phyloP scores from a whole-genome alignment of 176 grass and related monocot species.

The Tillandsia leiboldiana region DNA sequence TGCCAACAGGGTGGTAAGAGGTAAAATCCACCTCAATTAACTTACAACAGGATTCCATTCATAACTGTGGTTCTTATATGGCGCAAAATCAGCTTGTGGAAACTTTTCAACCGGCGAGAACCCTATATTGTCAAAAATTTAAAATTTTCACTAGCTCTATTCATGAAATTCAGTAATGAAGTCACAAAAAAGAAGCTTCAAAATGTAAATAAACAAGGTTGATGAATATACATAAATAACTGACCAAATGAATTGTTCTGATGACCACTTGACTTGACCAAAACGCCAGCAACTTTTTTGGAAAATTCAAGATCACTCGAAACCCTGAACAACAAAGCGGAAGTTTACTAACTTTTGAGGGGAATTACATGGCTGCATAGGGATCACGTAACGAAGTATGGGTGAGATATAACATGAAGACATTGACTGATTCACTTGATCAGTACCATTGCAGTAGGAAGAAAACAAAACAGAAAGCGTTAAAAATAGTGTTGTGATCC shows the following conservation, averaged over 20 bases:
- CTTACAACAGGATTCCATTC: constrained; percentile 95
- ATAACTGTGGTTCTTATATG: constrained; percentile 73
- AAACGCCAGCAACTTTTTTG: constrained; percentile 66
- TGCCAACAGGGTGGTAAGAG: background rate
- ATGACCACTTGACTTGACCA: constrained; percentile 65
- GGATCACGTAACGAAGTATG: no score
- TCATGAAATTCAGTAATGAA: background rate
- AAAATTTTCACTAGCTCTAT: background rate
- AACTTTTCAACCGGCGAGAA: constrained; percentile 91
- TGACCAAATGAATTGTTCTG: constrained; percentile 42
- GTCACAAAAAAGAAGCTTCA: background rate
- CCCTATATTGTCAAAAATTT: constrained; percentile 36
- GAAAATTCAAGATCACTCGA: constrained; percentile 59
- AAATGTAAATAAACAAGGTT: constrained; percentile 8
- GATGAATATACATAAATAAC: constrained; percentile 8
- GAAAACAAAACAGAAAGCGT: no score
- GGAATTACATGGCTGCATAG: no score
- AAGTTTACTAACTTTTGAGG: background rate
- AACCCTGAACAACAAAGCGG: constrained; percentile 33
- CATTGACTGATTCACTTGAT: no score
- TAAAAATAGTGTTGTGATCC: no score
- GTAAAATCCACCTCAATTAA: constrained; percentile 17
- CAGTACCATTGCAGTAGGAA: no score
- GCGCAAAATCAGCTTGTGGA: constrained; percentile 85
- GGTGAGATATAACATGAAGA: no score